Evolutionary conservation across 495 filamentous ascomycete species (phyloP), one percentile per base, ranked within the genome.

Genomic region (Articulospora tetracladia): DNA sequence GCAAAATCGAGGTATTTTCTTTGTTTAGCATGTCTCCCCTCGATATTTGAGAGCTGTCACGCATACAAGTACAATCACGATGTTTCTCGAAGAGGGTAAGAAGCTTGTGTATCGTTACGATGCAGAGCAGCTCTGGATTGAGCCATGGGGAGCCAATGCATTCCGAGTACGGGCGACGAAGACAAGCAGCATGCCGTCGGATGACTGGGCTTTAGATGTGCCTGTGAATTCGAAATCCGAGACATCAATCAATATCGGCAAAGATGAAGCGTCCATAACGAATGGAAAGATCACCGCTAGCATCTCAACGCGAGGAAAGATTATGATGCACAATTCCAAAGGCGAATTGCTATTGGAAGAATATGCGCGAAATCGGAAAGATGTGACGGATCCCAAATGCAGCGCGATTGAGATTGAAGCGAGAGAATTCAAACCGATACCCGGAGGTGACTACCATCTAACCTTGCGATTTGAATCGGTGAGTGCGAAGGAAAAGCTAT

Each of bases 121-220:
- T 64, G 78, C 78, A 52, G 78, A 83, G 55, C 61, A 70, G 22
- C 74, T 84, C 57, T 81, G 77, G 74, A 74, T 86, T 51, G 73
- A 83, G 57, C 74, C 79, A 55, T 84, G 81, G 80, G 80, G 80
- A 24, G 67, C 71, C 10, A 78, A 81, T 62, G 78, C 80, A 1
- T 64, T 85, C 39, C 79, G 82, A 17, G 62, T 86, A 25, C 76
- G 80, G 26, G 79, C 81, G 2, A 83, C 79, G 23, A 79, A 78
- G 58, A 71, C 72, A 26, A 62, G 71, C 15, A 67, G 64, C 13
- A 78, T 83, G 70, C 79, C 82, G 11, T 56, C 65, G 8, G 75
- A 82, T 62, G 72, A 81, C 64, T 84, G 82, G 81, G 83, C 82
- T 11, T 72, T 85, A 7, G 23, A 69, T 68, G 59, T 69, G 69